Evolutionary conservation across 495 filamentous ascomycete genomes (phyloP), one percentile per base, ranked within the genome.

Genomic region (Daldinia vernicosa): DNA sequence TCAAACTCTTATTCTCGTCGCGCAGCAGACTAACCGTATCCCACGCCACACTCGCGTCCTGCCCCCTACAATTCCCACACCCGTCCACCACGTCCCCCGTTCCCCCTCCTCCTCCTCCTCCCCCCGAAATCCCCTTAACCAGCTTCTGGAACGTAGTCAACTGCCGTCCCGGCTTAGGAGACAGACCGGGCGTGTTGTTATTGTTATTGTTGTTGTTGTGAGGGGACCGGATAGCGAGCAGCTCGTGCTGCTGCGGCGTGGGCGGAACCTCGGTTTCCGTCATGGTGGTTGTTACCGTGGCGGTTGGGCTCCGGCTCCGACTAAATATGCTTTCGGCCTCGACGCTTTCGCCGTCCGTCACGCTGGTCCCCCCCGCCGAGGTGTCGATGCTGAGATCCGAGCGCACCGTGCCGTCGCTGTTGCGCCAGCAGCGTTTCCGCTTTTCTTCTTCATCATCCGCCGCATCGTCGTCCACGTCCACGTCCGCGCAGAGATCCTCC

Each of bases 1-100:
- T 94, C 51, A 94, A 77, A 6, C 86, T 85, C 67, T 83, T 84
- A 67, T 94, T 95, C 80, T 95, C 92, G 40, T 89, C 89, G 63
- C 90, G 85, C 63, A 95, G 77, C 50, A 92, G 68, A 4, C 89
- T 85, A 32, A 93, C 85, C 12, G 92, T 88, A 67, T 89, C 84
- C 92, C 91, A 91, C 12, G 89, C 90, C 62, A 92, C 85, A 28
- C 88, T 88, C 39, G 87, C 80, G 43, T 88, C 83, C 66, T 86
- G 81, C 2, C 91, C 87, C 73, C 87, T 75, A 74, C 89, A 92
- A 63, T 88, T 91, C 19, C 57, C 66, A 47, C 89, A 92, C 56
- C 82, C 84, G 9, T 80, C 76, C 0, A 57, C 67, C 2, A 28
- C 71, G 6, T 60, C 66, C 17, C 57, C 73, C 12, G 52, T 66